phyloP scores from a whole-genome alignment of 2,329 filamentous ascomycete species.

The Colletotrichum somersetense region DNA sequence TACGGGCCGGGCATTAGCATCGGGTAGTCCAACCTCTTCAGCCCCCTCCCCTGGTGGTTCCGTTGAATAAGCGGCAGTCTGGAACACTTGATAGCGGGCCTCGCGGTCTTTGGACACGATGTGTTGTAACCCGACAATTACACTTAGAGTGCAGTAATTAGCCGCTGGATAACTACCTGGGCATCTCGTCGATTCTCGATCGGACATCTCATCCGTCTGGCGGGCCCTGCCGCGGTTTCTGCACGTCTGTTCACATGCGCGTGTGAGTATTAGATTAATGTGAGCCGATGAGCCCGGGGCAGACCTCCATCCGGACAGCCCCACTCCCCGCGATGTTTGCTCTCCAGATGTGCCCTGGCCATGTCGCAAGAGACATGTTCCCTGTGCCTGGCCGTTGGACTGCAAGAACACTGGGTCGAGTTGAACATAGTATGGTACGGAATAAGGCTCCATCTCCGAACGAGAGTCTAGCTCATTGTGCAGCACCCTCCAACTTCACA shows the following conservation, averaged over 20 bases:
- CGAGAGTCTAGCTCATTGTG: background rate
- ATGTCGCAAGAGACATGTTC: conserved; percentile 25
- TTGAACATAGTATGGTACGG: background rate
- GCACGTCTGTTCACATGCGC: conserved; percentile 20
- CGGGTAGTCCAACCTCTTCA: background rate
- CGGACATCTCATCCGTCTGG: background rate
- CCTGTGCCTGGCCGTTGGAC: conserved; percentile 35
- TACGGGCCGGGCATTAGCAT: conserved; percentile 27
- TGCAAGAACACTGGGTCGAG: conserved; percentile 21
- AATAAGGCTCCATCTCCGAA: background rate
- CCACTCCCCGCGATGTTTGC: conserved; percentile 35
- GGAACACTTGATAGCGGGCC: conserved; percentile 1
- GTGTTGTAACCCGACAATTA: conserved; percentile 10
- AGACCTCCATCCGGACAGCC: conserved; percentile 12
- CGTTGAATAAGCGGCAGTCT: conserved; percentile 14
- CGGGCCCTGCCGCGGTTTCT: conserved; percentile 14
- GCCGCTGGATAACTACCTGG: background rate
- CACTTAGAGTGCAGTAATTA: background rate
- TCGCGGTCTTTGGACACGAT: background rate
- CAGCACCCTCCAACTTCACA: background rate
- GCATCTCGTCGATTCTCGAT: background rate
- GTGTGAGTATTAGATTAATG: background rate
- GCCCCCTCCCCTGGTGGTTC: conserved; percentile 4
- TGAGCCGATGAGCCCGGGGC: conserved; percentile 13
- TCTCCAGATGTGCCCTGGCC: conserved; percentile 7